Evolutionary conservation across 768 basidiomycete species (phyloP).

Genomic region (Kwoniella bestiolae): DNA sequence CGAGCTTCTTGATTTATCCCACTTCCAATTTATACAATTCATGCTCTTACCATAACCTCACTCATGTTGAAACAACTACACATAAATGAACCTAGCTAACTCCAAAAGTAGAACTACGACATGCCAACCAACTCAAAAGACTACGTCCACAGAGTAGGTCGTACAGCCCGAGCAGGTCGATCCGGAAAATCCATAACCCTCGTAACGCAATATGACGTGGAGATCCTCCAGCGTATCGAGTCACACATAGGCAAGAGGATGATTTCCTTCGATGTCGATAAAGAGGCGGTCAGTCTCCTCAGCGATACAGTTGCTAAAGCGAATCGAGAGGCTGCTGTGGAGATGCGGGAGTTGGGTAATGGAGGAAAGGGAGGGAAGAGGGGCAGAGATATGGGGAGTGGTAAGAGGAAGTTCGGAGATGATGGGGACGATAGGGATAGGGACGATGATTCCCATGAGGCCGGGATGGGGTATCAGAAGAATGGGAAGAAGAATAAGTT

Average conservation of each 20-base stretch:
- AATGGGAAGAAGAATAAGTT: slow-evolving; percentile 22
- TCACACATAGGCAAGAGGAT: slow-evolving; percentile 89
- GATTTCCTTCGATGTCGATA: slow-evolving; percentile 77
- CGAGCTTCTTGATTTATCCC: too few relatives aligned
- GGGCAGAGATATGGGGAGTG: slow-evolving; percentile 61
- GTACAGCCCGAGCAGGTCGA: slow-evolving; percentile 96
- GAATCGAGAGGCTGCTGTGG: slow-evolving; percentile 68
- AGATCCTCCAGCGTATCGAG: slow-evolving; percentile 93
- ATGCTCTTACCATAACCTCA: too few relatives aligned
- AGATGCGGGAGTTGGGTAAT: slow-evolving; percentile 75
- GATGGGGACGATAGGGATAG: slow-evolving; percentile 61
- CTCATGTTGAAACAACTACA: too few relatives aligned
- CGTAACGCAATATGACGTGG: slow-evolving; percentile 97
- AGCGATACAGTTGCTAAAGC: slow-evolving; percentile 90
- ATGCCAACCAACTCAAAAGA: slow-evolving; percentile 98
- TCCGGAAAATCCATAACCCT: slow-evolving; percentile 96
- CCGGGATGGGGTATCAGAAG: slow-evolving; percentile 79
- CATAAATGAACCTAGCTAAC: too few relatives aligned
- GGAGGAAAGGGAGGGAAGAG: slow-evolving; percentile 64
- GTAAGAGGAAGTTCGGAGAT: slow-evolving; percentile 49
- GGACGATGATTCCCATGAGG: slow-evolving; percentile 90
- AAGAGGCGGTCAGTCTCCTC: slow-evolving; percentile 83
- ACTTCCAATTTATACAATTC: too few relatives aligned
- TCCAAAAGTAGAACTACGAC: slow-evolving; percentile 71
- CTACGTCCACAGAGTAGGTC: slow-evolving; percentile 96